phyloP scores from a whole-genome alignment of 2,329 filamentous ascomycete genomes.

The Aspergillus oerlinghausenensis region DNA sequence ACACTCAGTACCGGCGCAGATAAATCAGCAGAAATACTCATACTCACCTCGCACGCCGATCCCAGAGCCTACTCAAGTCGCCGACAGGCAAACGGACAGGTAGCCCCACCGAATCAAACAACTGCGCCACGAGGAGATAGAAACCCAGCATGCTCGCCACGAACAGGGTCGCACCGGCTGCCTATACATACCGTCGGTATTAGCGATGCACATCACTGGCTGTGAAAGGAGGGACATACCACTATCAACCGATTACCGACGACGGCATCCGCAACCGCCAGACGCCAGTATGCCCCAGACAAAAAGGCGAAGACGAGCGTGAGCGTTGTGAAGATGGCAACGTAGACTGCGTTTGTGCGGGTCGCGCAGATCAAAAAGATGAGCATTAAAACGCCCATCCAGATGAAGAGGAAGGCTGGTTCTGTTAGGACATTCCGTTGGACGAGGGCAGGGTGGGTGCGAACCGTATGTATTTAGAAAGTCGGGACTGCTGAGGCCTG shows the following conservation, averaged over 20 bases:
- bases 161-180: constrained; percentile 48
- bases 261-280: constrained; percentile 39
- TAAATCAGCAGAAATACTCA: background rate
- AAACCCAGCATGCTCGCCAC: constrained; percentile 47
- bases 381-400: constrained; percentile 63
- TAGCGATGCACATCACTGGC: no score
- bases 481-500: constrained; percentile 17
- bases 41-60: background rate
- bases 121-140: constrained; percentile 52
- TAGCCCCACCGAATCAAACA: constrained; percentile 51
- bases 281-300: constrained; percentile 56
- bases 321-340: constrained; percentile 64
- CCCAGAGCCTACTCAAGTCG: constrained; percentile 20
- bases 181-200: constrained; percentile 14
- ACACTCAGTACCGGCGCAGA: background rate
- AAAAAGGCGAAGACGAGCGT: constrained; percentile 56
- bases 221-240: constrained; percentile 4
- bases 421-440: background rate
- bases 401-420: constrained; percentile 56
- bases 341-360: constrained; percentile 67
- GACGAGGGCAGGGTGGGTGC: background rate
- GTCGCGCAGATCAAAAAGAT: constrained; percentile 66
- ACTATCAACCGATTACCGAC: constrained; percentile 27
- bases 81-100: constrained; percentile 47
- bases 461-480: constrained; percentile 25